Base-by-base conservation (phyloP, 108 stramenopile species). In the Fragilaria radians region DNA sequence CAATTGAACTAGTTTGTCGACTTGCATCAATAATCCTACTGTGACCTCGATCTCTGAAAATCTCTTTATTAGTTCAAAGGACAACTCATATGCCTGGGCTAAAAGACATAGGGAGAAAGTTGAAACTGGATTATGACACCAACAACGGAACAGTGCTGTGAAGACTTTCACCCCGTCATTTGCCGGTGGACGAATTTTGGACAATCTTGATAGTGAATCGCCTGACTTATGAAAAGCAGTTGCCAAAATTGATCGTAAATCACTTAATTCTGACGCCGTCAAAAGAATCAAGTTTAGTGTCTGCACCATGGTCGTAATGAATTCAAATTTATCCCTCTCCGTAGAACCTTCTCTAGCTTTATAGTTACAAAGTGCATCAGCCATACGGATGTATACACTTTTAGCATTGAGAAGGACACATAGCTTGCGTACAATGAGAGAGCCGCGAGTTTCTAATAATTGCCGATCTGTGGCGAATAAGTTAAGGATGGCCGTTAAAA, bases 11-110 rank as follows among this genome's bases (percentile, higher is more conserved):
- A 97, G 74, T 61, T 97, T 97, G 79, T 99, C 98, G 33, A 96
- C 75, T 68, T 99, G 96, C 96, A 99, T 97, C 33, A 99, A 74
- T 57, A 97, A 95, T 5, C 96, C 98, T 22, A 97, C 96, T 17
- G 95, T 88, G 3, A 99, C 90, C 32, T 96, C 88, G 65, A 93
- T 77, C 54, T 92, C 82, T 0, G 88, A 86, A 60, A 96, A 90
- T 3, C 83, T 78, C 63, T 88, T 76, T 5, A 96, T 85, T 51
- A 99, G 77, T n/a, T 80, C 79, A 70, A 92, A 89, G 18, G 97
- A 91, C 1, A 97, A 62, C 28, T 95, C 85, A 73, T 97, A 99
- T 7, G 95, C 95, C 63, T 95, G 94, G 9, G 95, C 95, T 24
- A 99, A 71, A 1, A 99, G 73, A 57, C 97, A 99, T 28, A 99